Evolutionary conservation across 2,329 filamentous ascomycete genomes (phyloP), one percentile per base, ranked within the genome.

Genomic region (Sporothrix mexicana): DNA sequence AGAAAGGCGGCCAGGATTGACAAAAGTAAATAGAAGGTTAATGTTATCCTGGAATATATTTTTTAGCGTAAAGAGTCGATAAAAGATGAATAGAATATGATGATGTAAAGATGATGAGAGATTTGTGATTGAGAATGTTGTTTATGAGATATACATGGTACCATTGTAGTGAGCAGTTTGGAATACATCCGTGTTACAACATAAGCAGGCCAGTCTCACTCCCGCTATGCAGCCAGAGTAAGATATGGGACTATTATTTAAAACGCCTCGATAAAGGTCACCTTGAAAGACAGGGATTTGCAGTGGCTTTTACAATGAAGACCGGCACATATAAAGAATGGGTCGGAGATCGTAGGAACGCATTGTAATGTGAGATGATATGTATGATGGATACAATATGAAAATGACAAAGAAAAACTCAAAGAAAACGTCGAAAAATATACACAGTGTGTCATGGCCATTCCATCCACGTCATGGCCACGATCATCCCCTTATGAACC

Each of bases 341-440:
- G 7, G 30, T 36, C 1, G 30, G 3, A 36, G 30, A 36, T 2
- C 51, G n/a, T 53, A 2, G 9, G 51, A 20, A 9, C 15, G 7
- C 7, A 41, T 15, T 41, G 57, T 4, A n/a, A 61, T 7, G 15
- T 57, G 53, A 57, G 23, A 17, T 41, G 15, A 47, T 47, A 47
- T 23, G 23, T 25, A 12, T 4, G 20, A 23, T 23, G 51, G 20
- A 55, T 10, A 41, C 25, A 41, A 41, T 41, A 36, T 61, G 30
- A 36, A 36, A 36, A 62, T 20, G 15, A 41, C 20, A 20, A 51
- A 53, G 8, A 68, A 53, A 53, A 36, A 36, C 3, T 36, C 30
- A 36, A 49, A 41, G 17, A 45, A 51, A 53, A 36, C 47, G 66
- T 41, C 66, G n/a, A 36, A 53, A 36, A 69, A 69, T 69, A 69